phyloP scores from a whole-genome alignment of 768 basidiomycete species.

The Phylloporus scabripes region DNA sequence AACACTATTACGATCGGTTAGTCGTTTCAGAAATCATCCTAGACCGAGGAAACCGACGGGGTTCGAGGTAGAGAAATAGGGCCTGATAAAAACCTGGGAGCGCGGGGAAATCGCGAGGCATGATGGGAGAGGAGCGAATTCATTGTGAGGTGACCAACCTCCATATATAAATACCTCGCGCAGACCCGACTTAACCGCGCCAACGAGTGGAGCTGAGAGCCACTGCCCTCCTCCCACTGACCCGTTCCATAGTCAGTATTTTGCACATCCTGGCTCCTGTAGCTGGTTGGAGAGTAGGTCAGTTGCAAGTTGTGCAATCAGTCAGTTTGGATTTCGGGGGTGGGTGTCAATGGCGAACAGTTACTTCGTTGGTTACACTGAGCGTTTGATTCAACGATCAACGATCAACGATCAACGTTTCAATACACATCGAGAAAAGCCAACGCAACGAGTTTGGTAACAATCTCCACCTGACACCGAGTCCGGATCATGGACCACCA shows the following conservation, averaged over 20 bases:
- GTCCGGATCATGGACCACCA: conserved; percentile 14
- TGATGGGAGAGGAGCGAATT: neutral
- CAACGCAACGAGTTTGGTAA: no score
- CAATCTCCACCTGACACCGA: no score
- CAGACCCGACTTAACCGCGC: neutral
- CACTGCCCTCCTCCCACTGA: no score
- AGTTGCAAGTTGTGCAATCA: no score
- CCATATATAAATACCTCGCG: no score
- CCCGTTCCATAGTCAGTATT: no score
- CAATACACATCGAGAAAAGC: no score
- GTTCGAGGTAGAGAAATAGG: conserved; percentile 63
- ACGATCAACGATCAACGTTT: no score
- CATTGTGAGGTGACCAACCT: neutral
- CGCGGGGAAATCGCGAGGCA: conserved; percentile 42
- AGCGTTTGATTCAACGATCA: neutral
- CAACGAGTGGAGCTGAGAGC: no score
- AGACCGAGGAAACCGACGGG: conserved; percentile 35
- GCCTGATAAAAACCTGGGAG: conserved; percentile 58
- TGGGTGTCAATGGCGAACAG: neutral
- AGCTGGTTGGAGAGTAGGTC: no score
- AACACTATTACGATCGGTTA: conserved; percentile 34
- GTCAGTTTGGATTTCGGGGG: no score
- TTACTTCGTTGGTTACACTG: neutral
- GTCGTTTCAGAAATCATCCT: conserved; percentile 9
- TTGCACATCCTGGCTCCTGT: no score